phyloP scores from a whole-genome alignment of 208 protist species.

The Blechomonas ayalai region DNA sequence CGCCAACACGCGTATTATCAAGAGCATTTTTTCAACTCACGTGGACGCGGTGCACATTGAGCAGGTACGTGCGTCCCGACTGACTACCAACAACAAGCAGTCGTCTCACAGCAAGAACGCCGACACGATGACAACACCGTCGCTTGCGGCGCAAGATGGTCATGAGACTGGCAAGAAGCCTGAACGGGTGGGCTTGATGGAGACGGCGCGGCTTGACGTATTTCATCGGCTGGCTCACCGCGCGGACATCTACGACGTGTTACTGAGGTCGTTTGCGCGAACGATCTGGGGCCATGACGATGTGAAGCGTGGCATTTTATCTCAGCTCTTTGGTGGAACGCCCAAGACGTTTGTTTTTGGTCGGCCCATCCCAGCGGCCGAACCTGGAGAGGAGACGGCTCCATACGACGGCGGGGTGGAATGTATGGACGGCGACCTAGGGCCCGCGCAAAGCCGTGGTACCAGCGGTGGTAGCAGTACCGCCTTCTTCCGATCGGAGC shows the following conservation, averaged over 20 bases:
- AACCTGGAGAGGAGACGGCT: no score
- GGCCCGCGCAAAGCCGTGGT: no score
- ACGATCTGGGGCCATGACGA: conserved; percentile 98
- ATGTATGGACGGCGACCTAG: no score
- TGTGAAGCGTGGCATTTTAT: conserved; percentile 98
- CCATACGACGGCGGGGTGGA: not conserved
- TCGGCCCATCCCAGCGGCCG: no score
- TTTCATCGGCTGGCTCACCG: conserved; percentile 72
- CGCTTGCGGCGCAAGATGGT: not conserved
- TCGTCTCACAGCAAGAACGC: conserved; percentile 5
- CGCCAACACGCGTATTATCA: conserved; percentile 88
- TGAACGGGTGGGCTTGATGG: conserved; percentile 15
- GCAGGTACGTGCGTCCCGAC: conserved; percentile 49
- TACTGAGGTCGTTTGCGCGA: conserved; percentile 94
- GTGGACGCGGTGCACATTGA: conserved; percentile 97
- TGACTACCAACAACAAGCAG: conserved; percentile 9
- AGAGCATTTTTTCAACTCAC: conserved; percentile 95
- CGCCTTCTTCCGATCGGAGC: conserved; percentile 89
- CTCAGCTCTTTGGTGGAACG: conserved; percentile 97
- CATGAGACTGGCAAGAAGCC: not conserved
- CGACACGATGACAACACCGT: not conserved
- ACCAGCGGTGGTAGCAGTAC: conserved; percentile 18
- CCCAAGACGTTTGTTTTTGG: conserved; percentile 87
- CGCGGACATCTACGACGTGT: conserved; percentile 94
- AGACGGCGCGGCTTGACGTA: conserved; percentile 56